phyloP scores from a whole-genome alignment of 2,329 filamentous ascomycete species.

The Phaeosphaeriaceae sp. region DNA sequence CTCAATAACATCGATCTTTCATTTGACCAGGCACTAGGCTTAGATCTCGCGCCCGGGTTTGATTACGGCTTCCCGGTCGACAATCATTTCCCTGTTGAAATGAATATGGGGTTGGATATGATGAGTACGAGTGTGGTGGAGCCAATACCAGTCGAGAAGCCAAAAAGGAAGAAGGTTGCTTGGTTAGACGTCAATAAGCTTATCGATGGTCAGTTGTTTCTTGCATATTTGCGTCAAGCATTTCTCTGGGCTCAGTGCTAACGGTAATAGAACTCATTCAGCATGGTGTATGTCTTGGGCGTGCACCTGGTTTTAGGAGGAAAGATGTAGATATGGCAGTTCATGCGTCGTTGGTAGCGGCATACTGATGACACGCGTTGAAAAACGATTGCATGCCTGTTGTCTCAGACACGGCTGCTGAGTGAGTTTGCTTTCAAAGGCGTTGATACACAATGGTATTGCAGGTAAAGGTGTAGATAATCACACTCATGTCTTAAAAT shows the following conservation, averaged over 20 bases:
- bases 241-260: neutral
- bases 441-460: too few relatives aligned
- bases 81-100: conserved; percentile 12
- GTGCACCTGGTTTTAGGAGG: conserved; percentile 52
- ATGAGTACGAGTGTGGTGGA: conserved; percentile 19
- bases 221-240: neutral
- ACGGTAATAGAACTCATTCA: conserved; percentile 41
- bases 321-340: conserved; percentile 53
- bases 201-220: conserved; percentile 49
- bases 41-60: conserved; percentile 42
- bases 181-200: conserved; percentile 54
- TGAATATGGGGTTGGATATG: conserved; percentile 25
- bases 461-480: too few relatives aligned
- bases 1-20: conserved; percentile 25
- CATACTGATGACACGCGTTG: conserved; percentile 13
- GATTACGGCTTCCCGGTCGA: conserved; percentile 22
- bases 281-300: conserved; percentile 52
- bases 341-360: conserved; percentile 39
- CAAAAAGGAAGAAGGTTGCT: conserved; percentile 44
- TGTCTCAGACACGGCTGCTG: too few relatives aligned
- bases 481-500: too few relatives aligned
- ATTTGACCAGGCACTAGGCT: conserved; percentile 40
- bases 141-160: conserved; percentile 23
- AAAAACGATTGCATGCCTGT: too few relatives aligned
- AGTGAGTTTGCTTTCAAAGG: too few relatives aligned